Conservation (phyloP, 306 rosid species). For the Cicer judaicum region DNA sequence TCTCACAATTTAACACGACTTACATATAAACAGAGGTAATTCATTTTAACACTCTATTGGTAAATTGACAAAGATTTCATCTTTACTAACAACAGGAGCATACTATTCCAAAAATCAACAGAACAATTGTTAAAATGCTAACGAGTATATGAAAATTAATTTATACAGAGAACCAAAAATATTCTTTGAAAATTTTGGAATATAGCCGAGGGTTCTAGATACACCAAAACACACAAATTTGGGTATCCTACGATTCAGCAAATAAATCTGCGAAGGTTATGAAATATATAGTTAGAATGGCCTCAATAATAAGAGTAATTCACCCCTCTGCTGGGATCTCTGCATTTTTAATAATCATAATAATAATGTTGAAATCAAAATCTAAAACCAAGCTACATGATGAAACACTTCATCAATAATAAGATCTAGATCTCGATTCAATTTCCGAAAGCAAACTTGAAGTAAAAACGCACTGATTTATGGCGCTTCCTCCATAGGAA, state of each 20-base stretch:
- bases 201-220: constrained; percentile 56
- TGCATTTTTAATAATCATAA: constrained; percentile 33
- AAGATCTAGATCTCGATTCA: constrained; percentile 54
- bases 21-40: no score
- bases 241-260: constrained; percentile 83
- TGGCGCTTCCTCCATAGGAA: constrained; percentile 90
- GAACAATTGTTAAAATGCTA: no score
- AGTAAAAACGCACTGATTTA: constrained; percentile 62
- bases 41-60: no score
- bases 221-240: constrained; percentile 36
- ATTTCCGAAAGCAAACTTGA: constrained; percentile 98
- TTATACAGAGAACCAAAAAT: no score
- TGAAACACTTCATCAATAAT: constrained; percentile 42
- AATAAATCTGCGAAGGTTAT: constrained; percentile 64
- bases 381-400: constrained; percentile 41
- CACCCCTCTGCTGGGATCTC: constrained; percentile 93
- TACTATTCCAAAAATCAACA: no score
- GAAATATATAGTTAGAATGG: constrained; percentile 64
- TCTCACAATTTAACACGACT: no score
- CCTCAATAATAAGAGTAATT: constrained; percentile 61
- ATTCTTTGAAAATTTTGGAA: not conserved
- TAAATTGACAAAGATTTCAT: no score
- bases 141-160: no score
- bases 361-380: constrained; percentile 50
- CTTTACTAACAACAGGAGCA: no score